Base-by-base conservation (phyloP, 768 basidiomycete species). In the Boletus rubroflammeus region DNA sequence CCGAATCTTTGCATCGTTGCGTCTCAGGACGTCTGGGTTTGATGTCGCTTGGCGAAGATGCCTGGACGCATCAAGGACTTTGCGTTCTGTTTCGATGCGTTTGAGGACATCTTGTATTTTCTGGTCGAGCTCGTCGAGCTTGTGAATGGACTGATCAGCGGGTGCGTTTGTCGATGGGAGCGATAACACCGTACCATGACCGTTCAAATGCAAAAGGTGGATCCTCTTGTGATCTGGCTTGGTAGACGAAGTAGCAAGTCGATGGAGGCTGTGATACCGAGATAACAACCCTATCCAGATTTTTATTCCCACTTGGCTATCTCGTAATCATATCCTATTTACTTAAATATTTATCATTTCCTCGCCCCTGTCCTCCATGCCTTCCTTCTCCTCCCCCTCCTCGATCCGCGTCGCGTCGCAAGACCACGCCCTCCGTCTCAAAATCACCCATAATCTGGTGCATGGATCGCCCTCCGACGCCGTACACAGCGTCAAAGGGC, bases 41-140 rank as follows among this genome's bases (percentile, higher is more conserved):
- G 76, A 81, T 31, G 93, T 94, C 2, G 93, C 93, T 69, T 84
- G 82, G 43, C 87, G 82, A 53, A 95, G 78, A 61, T 82, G 79
- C 67, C 87, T 82, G 28, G 86, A 84, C 17, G 86, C 93, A 72
- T 94, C 90, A 60, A 96, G 79, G 69, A 95, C 86, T 81, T 92
- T 94, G 73, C 88, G 88, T 76, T 96, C 92, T 34, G 88, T 93
- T 75, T 88, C 83, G 70, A 96, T 94, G 71, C 89, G 88, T 73
- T 83, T 87, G 76, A 86, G 83, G 65, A 94, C 85, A 72, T 93
- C 90, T 71, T 86, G 85, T 70, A 95, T 93, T 83, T 94, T 95
- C 82, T 86, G 85, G 83, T 93, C 91, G 74, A 93, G 78, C 74
- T 90, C 87, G 66, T 68, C 66, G 47, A 72, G 59, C 70, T 72